phyloP scores from a whole-genome alignment of 208 protist genomes.

The Wallacemonas rigidus region DNA sequence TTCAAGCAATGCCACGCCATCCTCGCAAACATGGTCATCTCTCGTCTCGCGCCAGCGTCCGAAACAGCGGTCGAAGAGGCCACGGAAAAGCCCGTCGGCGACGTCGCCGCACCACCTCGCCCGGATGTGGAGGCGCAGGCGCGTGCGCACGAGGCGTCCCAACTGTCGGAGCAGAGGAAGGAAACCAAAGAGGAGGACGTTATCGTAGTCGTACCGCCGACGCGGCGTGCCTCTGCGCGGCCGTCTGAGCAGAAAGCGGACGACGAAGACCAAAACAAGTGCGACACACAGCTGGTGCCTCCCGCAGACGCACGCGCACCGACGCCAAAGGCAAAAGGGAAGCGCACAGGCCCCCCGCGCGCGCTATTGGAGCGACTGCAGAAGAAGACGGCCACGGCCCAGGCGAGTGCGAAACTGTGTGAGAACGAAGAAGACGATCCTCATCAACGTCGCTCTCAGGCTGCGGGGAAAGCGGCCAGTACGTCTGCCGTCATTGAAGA shows the following conservation, averaged over 20 bases:
- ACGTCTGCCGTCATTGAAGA: too few relatives aligned
- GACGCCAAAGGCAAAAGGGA: not conserved
- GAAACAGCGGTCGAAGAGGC: not conserved
- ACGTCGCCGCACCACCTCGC: not conserved
- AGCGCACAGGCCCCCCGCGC: conserved; percentile 8
- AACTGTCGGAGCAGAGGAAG: not conserved
- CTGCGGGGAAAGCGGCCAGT: too few relatives aligned
- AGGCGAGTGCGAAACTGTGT: not conserved
- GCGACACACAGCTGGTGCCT: not conserved
- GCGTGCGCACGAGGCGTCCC: not conserved
- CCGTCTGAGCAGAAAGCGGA: not conserved
- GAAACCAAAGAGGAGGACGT: conserved; percentile 5
- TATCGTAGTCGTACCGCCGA: conserved; percentile 1
- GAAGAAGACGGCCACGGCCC: not conserved
- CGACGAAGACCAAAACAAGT: conserved; percentile 5
- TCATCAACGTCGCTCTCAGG: too few relatives aligned
- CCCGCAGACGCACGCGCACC: not conserved
- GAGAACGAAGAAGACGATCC: conserved; percentile 1
- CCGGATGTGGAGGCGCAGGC: not conserved
- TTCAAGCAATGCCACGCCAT: conserved; percentile 56
- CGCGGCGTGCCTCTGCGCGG: not conserved
- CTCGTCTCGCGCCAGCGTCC: conserved; percentile 16
- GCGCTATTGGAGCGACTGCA: conserved; percentile 7
- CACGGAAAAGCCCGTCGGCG: not conserved
- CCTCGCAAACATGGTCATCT: conserved; percentile 47